These are phyloP conservation scores for Phytophthora multivora DNA, from an alignment of 352 stramenopile genomes.

Conservation along the genomic window DNA sequence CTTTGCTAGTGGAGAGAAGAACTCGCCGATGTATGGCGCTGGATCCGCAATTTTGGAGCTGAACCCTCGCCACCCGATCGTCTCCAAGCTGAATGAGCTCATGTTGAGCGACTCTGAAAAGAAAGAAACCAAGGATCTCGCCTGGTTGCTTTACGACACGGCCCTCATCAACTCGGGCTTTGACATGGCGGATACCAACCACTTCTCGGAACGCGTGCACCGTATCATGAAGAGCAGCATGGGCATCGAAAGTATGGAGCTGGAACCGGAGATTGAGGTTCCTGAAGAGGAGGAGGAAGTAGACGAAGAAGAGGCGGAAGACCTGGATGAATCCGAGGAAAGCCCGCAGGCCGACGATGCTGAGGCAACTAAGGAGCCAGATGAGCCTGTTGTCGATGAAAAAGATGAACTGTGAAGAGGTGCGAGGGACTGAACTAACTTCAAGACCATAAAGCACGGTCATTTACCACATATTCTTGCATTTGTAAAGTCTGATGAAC, in stretches of 20 bases:
- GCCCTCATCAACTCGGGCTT: constrained; percentile 98
- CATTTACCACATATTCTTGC: constrained; percentile 6
- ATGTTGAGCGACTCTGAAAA: constrained; percentile 69
- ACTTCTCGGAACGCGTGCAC: constrained; percentile 94
- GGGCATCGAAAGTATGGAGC: constrained; percentile 88
- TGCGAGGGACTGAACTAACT: constrained; percentile 6
- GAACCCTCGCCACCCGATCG: constrained; percentile 99
- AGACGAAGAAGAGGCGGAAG: constrained; percentile 45
- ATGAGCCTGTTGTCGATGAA: constrained; percentile 35
- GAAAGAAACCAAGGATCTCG: constrained; percentile 92
- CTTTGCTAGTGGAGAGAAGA: constrained; percentile 84
- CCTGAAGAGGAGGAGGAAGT: constrained; percentile 64
- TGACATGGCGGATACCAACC: constrained; percentile 92
- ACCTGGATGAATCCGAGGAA: constrained; percentile 58
- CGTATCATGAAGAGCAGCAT: constrained; percentile 94
- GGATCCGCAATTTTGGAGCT: constrained; percentile 97
- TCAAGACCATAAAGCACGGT: constrained; percentile 29
- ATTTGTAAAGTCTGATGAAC: not conserved
- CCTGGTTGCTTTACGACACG: constrained; percentile 98
- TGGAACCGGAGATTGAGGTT: constrained; percentile 96
- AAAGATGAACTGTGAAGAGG: constrained; percentile 77
- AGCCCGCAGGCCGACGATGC: constrained; percentile 65
- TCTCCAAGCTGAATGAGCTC: constrained; percentile 94
- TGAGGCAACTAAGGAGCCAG: constrained; percentile 26
- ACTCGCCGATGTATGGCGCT: constrained; percentile 41